Percentiles rank a stretch among this genome's conserved stretches.
These are phyloP conservation scores for Tuber microsphaerosporum DNA, from an alignment of 495 filamentous ascomycete genomes.

Conservation along the genomic window DNA sequence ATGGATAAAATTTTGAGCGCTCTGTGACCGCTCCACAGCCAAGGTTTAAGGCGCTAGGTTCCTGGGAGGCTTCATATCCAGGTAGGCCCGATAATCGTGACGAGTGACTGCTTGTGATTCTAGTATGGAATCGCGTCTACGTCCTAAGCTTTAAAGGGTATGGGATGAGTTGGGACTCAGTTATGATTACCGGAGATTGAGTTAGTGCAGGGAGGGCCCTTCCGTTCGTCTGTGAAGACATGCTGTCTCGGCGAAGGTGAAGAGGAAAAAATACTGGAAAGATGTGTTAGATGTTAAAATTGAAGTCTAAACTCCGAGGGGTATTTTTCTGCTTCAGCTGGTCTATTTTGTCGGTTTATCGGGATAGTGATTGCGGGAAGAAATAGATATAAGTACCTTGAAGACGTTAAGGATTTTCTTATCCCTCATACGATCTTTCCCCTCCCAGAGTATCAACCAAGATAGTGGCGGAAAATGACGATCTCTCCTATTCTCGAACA, in stretches of 20 bases:
- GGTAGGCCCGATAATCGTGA: neutral
- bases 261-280: neutral
- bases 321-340: neutral
- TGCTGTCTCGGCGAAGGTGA: neutral
- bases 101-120: neutral
- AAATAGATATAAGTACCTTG: neutral
- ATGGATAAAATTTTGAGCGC: neutral
- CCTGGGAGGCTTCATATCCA: neutral
- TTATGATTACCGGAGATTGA: neutral
- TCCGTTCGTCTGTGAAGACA: neutral
- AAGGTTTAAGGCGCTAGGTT: neutral
- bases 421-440: neutral
- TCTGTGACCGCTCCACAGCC: neutral
- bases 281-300: neutral
- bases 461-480: neutral
- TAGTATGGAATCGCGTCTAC: neutral
- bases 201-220: neutral
- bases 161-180: neutral
- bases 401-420: neutral
- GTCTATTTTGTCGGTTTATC: neutral
- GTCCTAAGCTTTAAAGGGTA: neutral
- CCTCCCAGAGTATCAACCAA: neutral
- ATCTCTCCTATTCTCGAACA: neutral
- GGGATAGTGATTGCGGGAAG: neutral
- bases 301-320: neutral